A percentile compares a stretch with the other conserved stretches of the same genome.
These are phyloP conservation scores for Aspergillus sp. DNA, from an alignment of 2,329 filamentous ascomycete species.

Conservation along the genomic window DNA sequence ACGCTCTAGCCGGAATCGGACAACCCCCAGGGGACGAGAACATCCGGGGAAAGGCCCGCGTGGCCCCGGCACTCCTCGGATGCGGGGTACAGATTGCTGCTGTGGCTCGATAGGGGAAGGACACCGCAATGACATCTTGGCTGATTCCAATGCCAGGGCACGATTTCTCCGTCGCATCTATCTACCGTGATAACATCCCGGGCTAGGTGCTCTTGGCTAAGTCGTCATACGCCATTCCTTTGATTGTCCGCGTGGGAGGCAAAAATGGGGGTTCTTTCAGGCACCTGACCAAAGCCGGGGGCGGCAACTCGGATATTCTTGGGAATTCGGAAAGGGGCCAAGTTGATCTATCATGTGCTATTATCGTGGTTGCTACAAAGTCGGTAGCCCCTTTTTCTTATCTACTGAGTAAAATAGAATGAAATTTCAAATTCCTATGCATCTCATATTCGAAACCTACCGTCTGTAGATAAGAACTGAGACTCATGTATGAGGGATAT, in stretches of 20 bases:
- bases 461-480: not conserved
- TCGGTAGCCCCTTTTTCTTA: not conserved
- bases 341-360: conserved; percentile 5
- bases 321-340: not conserved
- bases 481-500: not conserved
- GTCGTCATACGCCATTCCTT: not conserved
- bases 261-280: not conserved
- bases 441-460: not conserved
- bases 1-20: not conserved
- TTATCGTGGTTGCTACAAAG: not conserved
- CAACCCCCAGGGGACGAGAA: conserved; percentile 3
- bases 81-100: conserved; percentile 25
- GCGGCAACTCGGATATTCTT: conserved; percentile 5
- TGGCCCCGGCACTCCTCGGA: conserved; percentile 25
- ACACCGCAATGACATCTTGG: not conserved
- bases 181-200: not conserved
- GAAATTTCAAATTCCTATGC: too few species aligned
- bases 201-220: not conserved
- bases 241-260: not conserved
- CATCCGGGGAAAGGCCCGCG: conserved; percentile 25
- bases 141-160: not conserved
- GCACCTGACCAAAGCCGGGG: not conserved
- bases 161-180: not conserved
- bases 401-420: not conserved
- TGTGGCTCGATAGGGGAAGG: not conserved